Evolutionary conservation across 768 basidiomycete genomes (phyloP), one percentile per base, ranked within the genome.

Genomic region (Auriculariales sp.): DNA sequence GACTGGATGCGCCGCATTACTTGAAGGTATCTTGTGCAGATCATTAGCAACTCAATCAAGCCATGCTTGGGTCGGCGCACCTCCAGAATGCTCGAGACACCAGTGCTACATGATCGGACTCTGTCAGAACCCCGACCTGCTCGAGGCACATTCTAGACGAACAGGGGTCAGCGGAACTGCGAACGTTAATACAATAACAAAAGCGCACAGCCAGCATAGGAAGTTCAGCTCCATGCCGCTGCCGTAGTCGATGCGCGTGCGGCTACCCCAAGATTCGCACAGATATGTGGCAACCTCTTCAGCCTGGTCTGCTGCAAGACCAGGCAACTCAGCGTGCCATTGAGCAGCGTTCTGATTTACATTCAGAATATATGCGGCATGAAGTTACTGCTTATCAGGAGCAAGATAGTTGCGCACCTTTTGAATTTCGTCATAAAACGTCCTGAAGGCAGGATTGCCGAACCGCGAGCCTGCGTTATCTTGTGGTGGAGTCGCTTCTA

Each of bases 151-250:
- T 68, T 53, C 94, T 97, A 58, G 25, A 52, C 17, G 39, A 44
- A 25, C 22, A 44, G 22, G 39, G 17, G n/a, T n/a, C n/a, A n/a
- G n/a, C n/a, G 19, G 19, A 44, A 25, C 19, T 25, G 39, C 35
- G 15, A 10, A 15, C 22, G 17, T 12, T 7, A 44, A 7, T 7
- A 15, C 19, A 12, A 44, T 44, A 25, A 36, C 24, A 4, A 2
- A 25, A 10, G 69, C 89, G 56, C 61, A 95, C 93, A 98, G 61
- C 92, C 92, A 97, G 58, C 93, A 97, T 2, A 98, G 52, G 59
- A 97, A 99, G 64, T 97, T 94, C 36, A 98, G 72, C 61, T 99
- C 95, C 94, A 98, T 98, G 12, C 95, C 95, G 58, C 92, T 95
- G n/a, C 95, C 95, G 64, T 99, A 99, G 65, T 99, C 95, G 49